A percentile compares a stretch with the other conserved stretches of the same genome.
phyloP scores from a whole-genome alignment of 495 filamentous ascomycete genomes.

The Hyphodiscus hymeniophilus region DNA sequence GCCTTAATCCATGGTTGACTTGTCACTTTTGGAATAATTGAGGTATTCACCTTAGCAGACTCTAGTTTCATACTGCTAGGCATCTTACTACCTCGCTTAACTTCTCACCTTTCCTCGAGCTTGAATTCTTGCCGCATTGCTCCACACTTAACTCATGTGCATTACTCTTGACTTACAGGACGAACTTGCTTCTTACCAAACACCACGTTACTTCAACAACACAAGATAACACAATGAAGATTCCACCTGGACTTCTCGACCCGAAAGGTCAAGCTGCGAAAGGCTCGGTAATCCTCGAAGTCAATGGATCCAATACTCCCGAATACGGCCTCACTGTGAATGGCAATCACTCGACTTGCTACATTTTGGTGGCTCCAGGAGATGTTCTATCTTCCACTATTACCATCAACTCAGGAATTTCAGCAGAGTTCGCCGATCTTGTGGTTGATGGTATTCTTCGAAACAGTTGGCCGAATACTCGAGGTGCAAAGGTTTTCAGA shows the following conservation, averaged over 20 bases:
- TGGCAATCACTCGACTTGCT: slow-evolving; percentile 6
- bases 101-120: too few relatives aligned
- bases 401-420: background rate
- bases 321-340: background rate
- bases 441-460: slow-evolving; percentile 18
- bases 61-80: too few relatives aligned
- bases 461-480: background rate
- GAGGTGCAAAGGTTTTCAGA: background rate
- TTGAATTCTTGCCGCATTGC: too few relatives aligned
- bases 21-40: too few relatives aligned
- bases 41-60: too few relatives aligned
- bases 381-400: slow-evolving; percentile 9
- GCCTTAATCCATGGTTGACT: too few relatives aligned
- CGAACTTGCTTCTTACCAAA: too few relatives aligned
- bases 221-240: slow-evolving; percentile 4
- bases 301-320: background rate
- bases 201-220: too few relatives aligned
- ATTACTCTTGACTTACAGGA: too few relatives aligned
- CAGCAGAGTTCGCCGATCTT: slow-evolving; percentile 10
- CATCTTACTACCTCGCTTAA: too few relatives aligned
- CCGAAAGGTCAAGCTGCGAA: slow-evolving; percentile 1
- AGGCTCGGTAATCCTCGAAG: background rate
- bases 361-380: slow-evolving; percentile 3
- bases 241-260: slow-evolving; percentile 4
- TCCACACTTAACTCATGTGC: too few relatives aligned